Evolutionary conservation across 1,139 yeast species (phyloP), one percentile per base, ranked within the genome.

Genomic region (Protomyces pachydermus): DNA sequence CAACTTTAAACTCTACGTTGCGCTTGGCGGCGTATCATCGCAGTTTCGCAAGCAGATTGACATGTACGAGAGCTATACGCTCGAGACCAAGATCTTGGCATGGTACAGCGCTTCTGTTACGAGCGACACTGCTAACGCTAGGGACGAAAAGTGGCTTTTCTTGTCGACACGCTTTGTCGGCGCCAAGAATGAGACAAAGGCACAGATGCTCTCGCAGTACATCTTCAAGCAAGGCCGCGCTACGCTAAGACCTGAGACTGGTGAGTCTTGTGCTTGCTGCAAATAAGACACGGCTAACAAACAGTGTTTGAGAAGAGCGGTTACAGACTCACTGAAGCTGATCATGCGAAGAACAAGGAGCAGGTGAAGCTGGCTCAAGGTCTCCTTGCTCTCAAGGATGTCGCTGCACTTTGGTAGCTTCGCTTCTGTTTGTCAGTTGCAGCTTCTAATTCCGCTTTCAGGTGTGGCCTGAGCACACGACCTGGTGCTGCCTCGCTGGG

Each of bases 61-160:
- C 69, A 85, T 91, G 1, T 88, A 85, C 71, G 83, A 82, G 66
- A 71, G 72, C 42, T 91, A 84, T 73, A 71, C 77, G 3, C 78
- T 91, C 37, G 78, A 78, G 53, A 81, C 87, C 1, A 78, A 84
- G 61, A 79, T 91, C 35, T 75, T 88, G 10, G 48, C 48, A 16
- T 42, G 48, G 48, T 42, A 42, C 12, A 14, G 5, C 42, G 16
- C 14, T 12, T 3, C 42, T 4, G 9, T 6, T 9, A 14, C 9
- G 14, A 9, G 42, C 9, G 14, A 4, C 16, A 5, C 42, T 37
- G 14, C 48, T 42, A n/a, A 42, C 23, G 3, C 4, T 18, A 42
- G 97, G 97, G 95, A 89, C 74, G 78, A 81, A 45, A 91, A 91
- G 74, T 90, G 97, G 97, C 71, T 91, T 16, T 90, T 84, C 73